Conservation (phyloP, 2,329 filamentous ascomycete genomes). For the Teratosphaeria epicoccoides region DNA sequence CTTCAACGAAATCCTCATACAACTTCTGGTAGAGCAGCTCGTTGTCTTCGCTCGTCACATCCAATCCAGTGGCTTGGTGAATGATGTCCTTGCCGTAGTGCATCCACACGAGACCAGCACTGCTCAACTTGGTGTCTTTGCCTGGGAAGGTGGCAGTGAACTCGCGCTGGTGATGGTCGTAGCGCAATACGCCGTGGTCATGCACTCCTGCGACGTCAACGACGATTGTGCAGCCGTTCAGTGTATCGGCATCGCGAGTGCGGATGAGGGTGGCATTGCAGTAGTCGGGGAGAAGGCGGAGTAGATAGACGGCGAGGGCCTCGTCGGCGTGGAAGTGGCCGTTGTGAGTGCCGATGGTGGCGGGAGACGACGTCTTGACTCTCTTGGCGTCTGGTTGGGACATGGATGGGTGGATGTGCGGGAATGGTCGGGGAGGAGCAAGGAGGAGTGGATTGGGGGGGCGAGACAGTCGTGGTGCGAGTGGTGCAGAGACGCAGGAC, state of each 20-base stretch:
- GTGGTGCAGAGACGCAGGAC: too few relatives aligned
- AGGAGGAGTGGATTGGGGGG: too few relatives aligned
- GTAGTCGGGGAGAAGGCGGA: conserved; percentile 80
- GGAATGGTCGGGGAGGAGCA: too few relatives aligned
- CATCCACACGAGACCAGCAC: conserved; percentile 87
- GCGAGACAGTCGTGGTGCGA: background rate
- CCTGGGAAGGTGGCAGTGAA: conserved; percentile 79
- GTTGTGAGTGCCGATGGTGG: conserved; percentile 82
- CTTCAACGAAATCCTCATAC: conserved; percentile 89
- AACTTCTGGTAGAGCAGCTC: conserved; percentile 73
- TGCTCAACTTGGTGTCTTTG: conserved; percentile 79
- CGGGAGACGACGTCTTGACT: conserved; percentile 55
- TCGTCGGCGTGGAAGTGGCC: conserved; percentile 99
- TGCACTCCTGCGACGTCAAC: conserved; percentile 98
- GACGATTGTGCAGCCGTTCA: conserved; percentile 81
- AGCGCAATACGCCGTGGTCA: conserved; percentile 63
- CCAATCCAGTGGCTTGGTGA: conserved; percentile 50
- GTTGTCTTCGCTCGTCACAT: conserved; percentile 56
- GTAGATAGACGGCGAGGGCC: conserved; percentile 90
- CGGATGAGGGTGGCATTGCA: conserved; percentile 62
- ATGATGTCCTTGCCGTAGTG: conserved; percentile 87
- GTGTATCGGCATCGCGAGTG: conserved; percentile 69
- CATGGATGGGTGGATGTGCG: background rate
- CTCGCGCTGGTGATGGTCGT: conserved; percentile 93
- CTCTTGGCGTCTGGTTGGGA: conserved; percentile 52